Percentiles rank a stretch among this genome's conserved stretches.
Conservation (phyloP, 2,329 filamentous ascomycete species). For the Monosporascus sp. region DNA sequence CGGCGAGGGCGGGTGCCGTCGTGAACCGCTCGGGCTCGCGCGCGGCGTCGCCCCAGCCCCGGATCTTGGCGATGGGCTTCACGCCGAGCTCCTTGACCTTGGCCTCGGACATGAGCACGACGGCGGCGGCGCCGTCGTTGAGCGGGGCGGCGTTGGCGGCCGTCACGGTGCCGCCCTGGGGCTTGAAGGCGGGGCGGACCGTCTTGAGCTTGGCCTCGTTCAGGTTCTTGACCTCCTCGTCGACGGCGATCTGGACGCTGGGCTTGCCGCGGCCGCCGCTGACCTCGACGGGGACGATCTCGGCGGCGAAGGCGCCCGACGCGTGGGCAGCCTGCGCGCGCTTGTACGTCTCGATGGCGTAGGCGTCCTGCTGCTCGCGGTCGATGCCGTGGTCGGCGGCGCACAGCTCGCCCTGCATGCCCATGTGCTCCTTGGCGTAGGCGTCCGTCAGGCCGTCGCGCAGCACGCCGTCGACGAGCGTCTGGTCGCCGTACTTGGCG, state of each 20-base stretch:
- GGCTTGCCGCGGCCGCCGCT: constrained; percentile 89
- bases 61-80: constrained; percentile 92
- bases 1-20: constrained; percentile 84
- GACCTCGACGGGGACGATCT: constrained; percentile 88
- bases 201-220: constrained; percentile 77
- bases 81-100: constrained; percentile 89
- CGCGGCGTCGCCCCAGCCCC: constrained; percentile 93
- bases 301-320: constrained; percentile 71
- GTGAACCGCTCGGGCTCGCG: constrained; percentile 94
- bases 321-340: constrained; percentile 73
- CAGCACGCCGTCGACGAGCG: constrained; percentile 82
- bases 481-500: constrained; percentile 90
- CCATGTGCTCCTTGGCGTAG: constrained; percentile 97
- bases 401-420: constrained; percentile 87
- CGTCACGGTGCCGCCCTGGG: constrained; percentile 82
- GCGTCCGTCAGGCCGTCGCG: constrained; percentile 94
- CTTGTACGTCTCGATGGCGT: constrained; percentile 84
- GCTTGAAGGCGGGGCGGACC: constrained; percentile 78
- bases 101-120: constrained; percentile 89
- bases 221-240: constrained; percentile 95
- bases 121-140: constrained; percentile 87
- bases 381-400: constrained; percentile 74
- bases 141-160: constrained; percentile 95
- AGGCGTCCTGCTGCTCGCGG: constrained; percentile 86
- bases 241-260: constrained; percentile 68